A percentile compares a stretch with the other conserved stretches of the same genome.
Evolutionary conservation across 2,329 filamentous ascomycete species (phyloP).

Genomic region (Phyllosticta capitalensis): DNA sequence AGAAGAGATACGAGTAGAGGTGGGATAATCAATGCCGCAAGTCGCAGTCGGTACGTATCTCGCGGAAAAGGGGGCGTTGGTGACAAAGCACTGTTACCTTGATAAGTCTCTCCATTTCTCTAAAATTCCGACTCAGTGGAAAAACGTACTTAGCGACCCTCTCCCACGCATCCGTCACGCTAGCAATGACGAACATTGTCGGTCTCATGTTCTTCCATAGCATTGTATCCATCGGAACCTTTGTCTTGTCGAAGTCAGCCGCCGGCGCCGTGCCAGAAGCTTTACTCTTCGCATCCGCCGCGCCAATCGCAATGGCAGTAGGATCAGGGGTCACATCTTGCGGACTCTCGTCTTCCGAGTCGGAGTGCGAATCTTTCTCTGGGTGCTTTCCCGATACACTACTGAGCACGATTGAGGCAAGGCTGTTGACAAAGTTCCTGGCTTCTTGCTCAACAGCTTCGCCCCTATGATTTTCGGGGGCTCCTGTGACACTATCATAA

Average conservation of each 20-base stretch:
- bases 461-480: slow-evolving; percentile 72
- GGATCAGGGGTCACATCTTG: slow-evolving; percentile 53
- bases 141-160: slow-evolving; percentile 48
- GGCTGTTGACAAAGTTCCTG: slow-evolving; percentile 66
- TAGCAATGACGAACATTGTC: slow-evolving; percentile 56
- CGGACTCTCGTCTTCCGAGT: slow-evolving; percentile 26
- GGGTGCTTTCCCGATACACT: slow-evolving; percentile 71
- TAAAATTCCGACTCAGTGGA: background rate
- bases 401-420: slow-evolving; percentile 62
- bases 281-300: slow-evolving; percentile 45
- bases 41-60: slow-evolving; percentile 34
- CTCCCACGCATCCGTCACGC: slow-evolving; percentile 54
- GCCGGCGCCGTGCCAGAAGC: slow-evolving; percentile 42
- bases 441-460: slow-evolving; percentile 79
- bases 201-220: slow-evolving; percentile 71
- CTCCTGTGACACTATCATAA: slow-evolving; percentile 68
- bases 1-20: slow-evolving; percentile 35
- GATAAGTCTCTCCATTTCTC: background rate
- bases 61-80: slow-evolving; percentile 40
- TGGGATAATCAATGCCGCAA: slow-evolving; percentile 38
- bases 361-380: slow-evolving; percentile 48
- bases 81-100: slow-evolving; percentile 29
- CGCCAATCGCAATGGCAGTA: slow-evolving; percentile 44
- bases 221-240: slow-evolving; percentile 64
- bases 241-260: slow-evolving; percentile 61